phyloP scores from a whole-genome alignment of 441 rosid species.

The Croton laevigatus region DNA sequence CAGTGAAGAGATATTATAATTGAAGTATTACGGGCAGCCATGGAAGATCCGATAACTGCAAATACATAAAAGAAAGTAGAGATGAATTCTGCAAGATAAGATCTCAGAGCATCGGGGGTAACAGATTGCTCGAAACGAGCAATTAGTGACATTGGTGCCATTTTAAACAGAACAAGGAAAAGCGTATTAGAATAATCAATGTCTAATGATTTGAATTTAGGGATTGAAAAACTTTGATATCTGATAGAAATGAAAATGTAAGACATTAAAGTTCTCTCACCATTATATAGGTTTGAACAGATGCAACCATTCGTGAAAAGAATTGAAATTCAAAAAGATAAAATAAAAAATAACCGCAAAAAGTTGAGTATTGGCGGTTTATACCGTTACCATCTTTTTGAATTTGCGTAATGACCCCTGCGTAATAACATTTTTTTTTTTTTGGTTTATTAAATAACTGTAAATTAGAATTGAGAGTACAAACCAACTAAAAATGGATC shows the following conservation, averaged over 20 bases:
- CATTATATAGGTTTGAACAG: neutral
- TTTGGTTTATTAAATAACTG: too few species aligned
- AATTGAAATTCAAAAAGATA: conserved; percentile 1
- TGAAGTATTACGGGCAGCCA: conserved; percentile 58
- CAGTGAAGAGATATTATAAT: neutral
- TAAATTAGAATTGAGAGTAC: too few species aligned
- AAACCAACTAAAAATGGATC: too few species aligned
- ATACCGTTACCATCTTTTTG: neutral
- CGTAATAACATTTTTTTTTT: too few species aligned
- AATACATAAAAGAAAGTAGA: conserved; percentile 86
- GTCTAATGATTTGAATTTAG: too few species aligned
- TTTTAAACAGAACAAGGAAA: conserved; percentile 16
- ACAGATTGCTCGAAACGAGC: conserved; percentile 54
- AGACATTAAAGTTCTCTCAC: neutral
- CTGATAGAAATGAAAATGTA: too few species aligned
- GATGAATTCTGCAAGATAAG: conserved; percentile 86
- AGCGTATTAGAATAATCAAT: neutral
- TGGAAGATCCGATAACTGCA: conserved; percentile 82
- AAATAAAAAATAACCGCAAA: conserved; percentile 18
- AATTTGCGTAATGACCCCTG: neutral
- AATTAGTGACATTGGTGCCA: conserved; percentile 49
- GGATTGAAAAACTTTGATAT: too few species aligned
- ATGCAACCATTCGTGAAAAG: conserved; percentile 2
- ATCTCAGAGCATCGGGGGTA: conserved; percentile 52
- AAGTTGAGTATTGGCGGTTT: neutral